phyloP scores from a whole-genome alignment of 176 grass and related monocot genomes.

The Phragmites australis region DNA sequence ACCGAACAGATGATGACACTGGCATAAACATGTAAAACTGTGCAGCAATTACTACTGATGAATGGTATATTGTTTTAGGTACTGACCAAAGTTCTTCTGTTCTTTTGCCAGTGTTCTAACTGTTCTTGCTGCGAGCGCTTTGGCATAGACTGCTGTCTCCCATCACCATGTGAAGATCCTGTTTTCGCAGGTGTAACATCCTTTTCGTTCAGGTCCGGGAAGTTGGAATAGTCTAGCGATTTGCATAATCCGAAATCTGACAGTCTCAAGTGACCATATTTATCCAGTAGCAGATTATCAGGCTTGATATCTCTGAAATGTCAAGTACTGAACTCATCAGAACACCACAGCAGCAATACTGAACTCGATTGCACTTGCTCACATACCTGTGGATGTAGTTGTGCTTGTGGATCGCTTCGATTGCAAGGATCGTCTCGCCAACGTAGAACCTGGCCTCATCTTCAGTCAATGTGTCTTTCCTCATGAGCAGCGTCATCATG shows the following conservation, averaged over 20 bases:
- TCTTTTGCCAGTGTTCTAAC: constrained; percentile 96
- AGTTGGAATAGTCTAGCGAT: constrained; percentile 81
- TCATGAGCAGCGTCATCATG: constrained; percentile 98
- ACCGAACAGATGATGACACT: not conserved
- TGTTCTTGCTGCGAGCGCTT: constrained; percentile 92
- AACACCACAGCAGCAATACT: not conserved
- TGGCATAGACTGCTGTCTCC: constrained; percentile 50
- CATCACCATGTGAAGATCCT: constrained; percentile 38
- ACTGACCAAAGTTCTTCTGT: constrained; percentile 95
- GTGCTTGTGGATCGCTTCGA: constrained; percentile 93
- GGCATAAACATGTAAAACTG: not conserved
- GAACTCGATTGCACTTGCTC: not conserved
- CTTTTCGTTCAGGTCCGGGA: constrained; percentile 95
- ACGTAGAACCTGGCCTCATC: constrained; percentile 91
- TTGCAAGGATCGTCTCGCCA: constrained; percentile 83
- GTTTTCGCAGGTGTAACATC: constrained; percentile 59
- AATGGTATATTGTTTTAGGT: constrained; percentile 9
- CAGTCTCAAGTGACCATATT: constrained; percentile 87
- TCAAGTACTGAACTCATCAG: constrained; percentile 25
- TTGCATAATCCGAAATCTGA: constrained; percentile 99
- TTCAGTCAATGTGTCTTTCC: constrained; percentile 88
- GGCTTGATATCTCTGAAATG: constrained; percentile 97
- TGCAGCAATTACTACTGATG: not conserved
- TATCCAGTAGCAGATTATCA: constrained; percentile 96
- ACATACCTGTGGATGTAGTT: constrained; percentile 96